Evolutionary conservation across 305 asterid genomes (phyloP).

Genomic region (Nicotiana rustica): DNA sequence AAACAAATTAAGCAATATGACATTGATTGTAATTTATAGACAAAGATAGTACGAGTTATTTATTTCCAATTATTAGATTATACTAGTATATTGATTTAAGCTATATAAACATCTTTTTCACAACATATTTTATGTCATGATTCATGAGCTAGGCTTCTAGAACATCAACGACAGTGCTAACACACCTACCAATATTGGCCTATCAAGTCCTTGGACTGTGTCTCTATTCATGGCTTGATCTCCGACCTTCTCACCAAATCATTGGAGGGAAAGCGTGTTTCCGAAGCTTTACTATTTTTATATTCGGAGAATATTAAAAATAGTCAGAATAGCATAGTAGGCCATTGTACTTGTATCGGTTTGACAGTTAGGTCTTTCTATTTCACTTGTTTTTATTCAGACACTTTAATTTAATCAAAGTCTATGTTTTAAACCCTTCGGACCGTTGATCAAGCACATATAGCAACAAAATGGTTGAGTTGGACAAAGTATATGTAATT

Average conservation of each 20-base stretch:
- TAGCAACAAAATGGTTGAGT: no score
- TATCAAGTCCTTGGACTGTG: not conserved
- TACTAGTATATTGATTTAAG: not conserved
- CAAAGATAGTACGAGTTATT: not conserved
- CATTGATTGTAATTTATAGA: not conserved
- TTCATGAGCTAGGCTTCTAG: not conserved
- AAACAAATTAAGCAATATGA: not conserved
- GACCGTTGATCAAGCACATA: no score
- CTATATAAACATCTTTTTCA: not conserved
- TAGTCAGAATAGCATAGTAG: no score
- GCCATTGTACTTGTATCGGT: no score
- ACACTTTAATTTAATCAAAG: no score
- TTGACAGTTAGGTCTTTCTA: no score
- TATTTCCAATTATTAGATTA: not conserved
- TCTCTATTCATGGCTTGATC: slow-evolving; percentile 6
- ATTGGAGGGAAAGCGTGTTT: not conserved
- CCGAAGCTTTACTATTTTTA: not conserved
- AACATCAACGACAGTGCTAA: not conserved
- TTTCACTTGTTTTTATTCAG: no score
- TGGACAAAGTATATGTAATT: no score
- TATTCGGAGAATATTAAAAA: not conserved
- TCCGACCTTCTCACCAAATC: not conserved
- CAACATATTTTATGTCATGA: slow-evolving; percentile 15
- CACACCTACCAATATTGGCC: slow-evolving; percentile 13
- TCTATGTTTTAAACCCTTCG: no score